phyloP scores from a whole-genome alignment of 2,329 filamentous ascomycete genomes.

The Trichoderma sp. region DNA sequence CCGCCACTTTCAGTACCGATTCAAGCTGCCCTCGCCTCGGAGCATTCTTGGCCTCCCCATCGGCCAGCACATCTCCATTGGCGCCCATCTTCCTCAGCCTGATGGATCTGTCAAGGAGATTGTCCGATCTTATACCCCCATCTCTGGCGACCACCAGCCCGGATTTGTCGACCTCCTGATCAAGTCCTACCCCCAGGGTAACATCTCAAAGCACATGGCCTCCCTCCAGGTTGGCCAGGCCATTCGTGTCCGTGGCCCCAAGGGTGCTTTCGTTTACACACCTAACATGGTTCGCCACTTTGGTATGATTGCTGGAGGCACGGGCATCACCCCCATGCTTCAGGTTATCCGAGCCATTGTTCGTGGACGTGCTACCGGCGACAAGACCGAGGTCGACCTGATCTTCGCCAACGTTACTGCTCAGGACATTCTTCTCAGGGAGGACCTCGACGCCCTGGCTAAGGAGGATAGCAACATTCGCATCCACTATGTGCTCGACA shows the following conservation, averaged over 20 bases:
- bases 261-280: slow-evolving; percentile 96
- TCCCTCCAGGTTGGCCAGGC: slow-evolving; percentile 78
- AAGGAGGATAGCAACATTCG: slow-evolving; percentile 79
- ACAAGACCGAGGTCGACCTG: slow-evolving; percentile 86
- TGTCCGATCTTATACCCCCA: slow-evolving; percentile 88
- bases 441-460: slow-evolving; percentile 81
- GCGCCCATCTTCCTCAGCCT: slow-evolving; percentile 67
- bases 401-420: slow-evolving; percentile 96
- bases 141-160: slow-evolving; percentile 83
- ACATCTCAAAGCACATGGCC: slow-evolving; percentile 93
- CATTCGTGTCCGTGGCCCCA: slow-evolving; percentile 90
- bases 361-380: slow-evolving; percentile 73
- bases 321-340: slow-evolving; percentile 97
- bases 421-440: slow-evolving; percentile 89
- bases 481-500: slow-evolving; percentile 95
- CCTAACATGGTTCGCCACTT: slow-evolving; percentile 97
- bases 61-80: slow-evolving; percentile 98
- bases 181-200: slow-evolving; percentile 96
- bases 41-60: slow-evolving; percentile 94
- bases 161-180: slow-evolving; percentile 96
- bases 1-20: slow-evolving; percentile 71
- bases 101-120: slow-evolving; percentile 80
- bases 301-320: slow-evolving; percentile 97
- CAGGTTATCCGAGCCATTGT: slow-evolving; percentile 92
- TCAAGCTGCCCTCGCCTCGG: slow-evolving; percentile 74